Evolutionary conservation across 2,329 filamentous ascomycete genomes (phyloP).

Genomic region (Pseudogymnoascus sp.): DNA sequence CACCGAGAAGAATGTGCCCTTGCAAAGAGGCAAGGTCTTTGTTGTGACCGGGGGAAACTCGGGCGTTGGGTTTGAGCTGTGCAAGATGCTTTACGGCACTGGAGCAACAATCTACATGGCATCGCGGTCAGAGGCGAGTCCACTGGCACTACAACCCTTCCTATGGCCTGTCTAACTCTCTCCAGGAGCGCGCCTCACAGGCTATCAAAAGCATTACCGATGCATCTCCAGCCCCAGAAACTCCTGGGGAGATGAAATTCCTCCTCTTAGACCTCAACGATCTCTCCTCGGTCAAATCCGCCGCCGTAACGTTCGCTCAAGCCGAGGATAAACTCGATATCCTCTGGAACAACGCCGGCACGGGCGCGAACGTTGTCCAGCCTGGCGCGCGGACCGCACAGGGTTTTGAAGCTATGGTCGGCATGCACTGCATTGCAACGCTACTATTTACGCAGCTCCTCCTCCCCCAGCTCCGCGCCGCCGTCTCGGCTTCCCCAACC

Average conservation of each 20-base stretch:
- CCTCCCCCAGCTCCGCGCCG: conserved; percentile 31
- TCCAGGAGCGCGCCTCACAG: conserved; percentile 28
- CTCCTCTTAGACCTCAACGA: conserved; percentile 31
- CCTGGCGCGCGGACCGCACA: conserved; percentile 3
- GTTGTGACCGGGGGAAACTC: conserved; percentile 35
- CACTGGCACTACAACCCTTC: neutral
- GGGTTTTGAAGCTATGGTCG: conserved; percentile 15
- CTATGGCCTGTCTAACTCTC: neutral
- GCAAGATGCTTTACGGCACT: conserved; percentile 41
- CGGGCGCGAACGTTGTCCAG: conserved; percentile 11
- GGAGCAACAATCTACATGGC: conserved; percentile 44
- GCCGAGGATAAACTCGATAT: conserved; percentile 20
- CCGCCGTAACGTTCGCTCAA: conserved; percentile 18
- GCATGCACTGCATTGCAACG: conserved; percentile 16
- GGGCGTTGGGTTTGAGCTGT: conserved; percentile 39
- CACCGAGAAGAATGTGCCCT: conserved; percentile 34
- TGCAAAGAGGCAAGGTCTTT: conserved; percentile 33
- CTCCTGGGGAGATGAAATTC: conserved; percentile 29
- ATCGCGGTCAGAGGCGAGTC: conserved; percentile 29
- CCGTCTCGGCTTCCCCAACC: neutral
- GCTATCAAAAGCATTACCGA: conserved; percentile 34
- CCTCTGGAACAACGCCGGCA: conserved; percentile 24
- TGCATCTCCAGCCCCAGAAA: conserved; percentile 25
- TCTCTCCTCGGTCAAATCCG: conserved; percentile 21
- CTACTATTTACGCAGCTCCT: conserved; percentile 28